Evolutionary conservation across 805 yeast genomes (phyloP).

Genomic region (Wickerhamomyces pijperi): DNA sequence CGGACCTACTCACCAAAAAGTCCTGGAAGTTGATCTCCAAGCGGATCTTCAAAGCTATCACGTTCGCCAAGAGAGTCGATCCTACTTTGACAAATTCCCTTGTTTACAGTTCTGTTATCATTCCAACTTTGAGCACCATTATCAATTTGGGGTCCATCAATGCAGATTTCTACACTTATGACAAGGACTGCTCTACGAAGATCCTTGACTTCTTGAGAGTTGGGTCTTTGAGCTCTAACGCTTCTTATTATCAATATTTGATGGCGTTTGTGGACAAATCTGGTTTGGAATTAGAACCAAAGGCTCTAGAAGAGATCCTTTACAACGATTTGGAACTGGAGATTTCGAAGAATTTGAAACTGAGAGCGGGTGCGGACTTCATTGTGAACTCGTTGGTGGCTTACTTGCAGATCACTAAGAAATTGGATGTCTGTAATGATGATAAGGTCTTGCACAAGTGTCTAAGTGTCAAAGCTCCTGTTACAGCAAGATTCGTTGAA

Average conservation of each 20-base stretch:
- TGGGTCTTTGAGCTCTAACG: conserved; percentile 44
- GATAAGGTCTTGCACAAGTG: conserved; percentile 9
- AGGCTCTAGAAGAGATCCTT: conserved; percentile 19
- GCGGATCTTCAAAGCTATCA: conserved; percentile 21
- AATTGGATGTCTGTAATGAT: neutral
- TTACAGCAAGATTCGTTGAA: conserved; percentile 11
- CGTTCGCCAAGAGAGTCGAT: conserved; percentile 19
- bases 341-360: conserved; percentile 18
- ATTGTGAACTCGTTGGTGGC: conserved; percentile 21
- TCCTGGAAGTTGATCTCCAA: conserved; percentile 23
- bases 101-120: conserved; percentile 32
- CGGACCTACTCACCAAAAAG: conserved; percentile 12
- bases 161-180: conserved; percentile 43
- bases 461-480: conserved; percentile 7
- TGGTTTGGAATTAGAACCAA: conserved; percentile 1
- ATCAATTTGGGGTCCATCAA: conserved; percentile 32
- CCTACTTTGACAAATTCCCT: conserved; percentile 23
- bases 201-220: conserved; percentile 34
- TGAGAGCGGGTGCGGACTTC: conserved; percentile 21
- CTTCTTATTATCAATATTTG: conserved; percentile 32
- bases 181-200: conserved; percentile 34
- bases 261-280: conserved; percentile 12
- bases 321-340: conserved; percentile 17
- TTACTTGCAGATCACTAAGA: conserved; percentile 15
- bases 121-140: conserved; percentile 39